Evolutionary conservation across 169 alveolate genomes (phyloP).

Genomic region (Cryptosporidium bovis): DNA sequence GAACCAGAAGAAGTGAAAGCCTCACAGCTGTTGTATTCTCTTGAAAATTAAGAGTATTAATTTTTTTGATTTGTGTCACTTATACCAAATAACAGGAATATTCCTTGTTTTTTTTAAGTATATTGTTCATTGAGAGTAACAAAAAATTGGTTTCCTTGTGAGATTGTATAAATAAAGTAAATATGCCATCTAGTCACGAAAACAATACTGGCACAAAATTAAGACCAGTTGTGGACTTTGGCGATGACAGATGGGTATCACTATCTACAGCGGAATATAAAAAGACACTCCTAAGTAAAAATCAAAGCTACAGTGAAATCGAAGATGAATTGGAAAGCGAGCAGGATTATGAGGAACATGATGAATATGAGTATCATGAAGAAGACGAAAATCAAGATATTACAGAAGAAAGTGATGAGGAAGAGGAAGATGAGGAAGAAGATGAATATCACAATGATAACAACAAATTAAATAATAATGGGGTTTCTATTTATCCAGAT

Average conservation of each 20-base stretch:
- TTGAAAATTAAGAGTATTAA: too few species aligned
- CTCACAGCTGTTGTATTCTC: too few species aligned
- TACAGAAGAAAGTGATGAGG: conserved; percentile 13
- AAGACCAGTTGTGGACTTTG: conserved; percentile 71
- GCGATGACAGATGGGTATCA: conserved; percentile 74
- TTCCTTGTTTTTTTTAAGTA: too few species aligned
- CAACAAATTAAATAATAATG: not conserved
- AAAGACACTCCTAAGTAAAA: conserved; percentile 17
- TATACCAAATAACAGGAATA: too few species aligned
- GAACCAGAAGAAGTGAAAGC: too few species aligned
- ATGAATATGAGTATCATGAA: conserved; percentile 12
- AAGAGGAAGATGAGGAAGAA: conserved; percentile 4
- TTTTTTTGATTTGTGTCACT: too few species aligned
- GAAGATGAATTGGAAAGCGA: conserved; percentile 9
- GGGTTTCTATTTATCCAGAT: conserved; percentile 68
- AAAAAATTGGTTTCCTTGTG: too few species aligned
- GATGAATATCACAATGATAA: not conserved
- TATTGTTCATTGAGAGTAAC: too few species aligned
- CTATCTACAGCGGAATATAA: conserved; percentile 72
- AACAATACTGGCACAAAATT: conserved; percentile 52
- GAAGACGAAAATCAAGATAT: conserved; percentile 9
- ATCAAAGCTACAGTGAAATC: conserved; percentile 1
- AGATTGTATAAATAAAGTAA: not conserved
- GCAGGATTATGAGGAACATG: conserved; percentile 32
- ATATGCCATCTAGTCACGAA: conserved; percentile 62